Evolutionary conservation across 75 land plant species (phyloP).

Genomic region (Isoetes taiwanensis): DNA sequence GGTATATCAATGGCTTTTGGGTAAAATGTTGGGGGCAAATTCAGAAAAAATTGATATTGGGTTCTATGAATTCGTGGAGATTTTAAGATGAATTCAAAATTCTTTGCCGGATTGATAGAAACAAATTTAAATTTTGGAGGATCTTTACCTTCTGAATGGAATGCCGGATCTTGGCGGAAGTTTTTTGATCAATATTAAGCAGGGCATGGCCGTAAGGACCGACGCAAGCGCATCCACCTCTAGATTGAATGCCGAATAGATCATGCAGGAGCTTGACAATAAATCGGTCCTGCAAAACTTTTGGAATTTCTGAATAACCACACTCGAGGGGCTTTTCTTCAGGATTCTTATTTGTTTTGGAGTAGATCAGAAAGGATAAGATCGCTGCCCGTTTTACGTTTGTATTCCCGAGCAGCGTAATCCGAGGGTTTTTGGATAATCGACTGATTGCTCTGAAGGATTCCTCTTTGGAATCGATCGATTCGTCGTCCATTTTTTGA

Average conservation of each 20-base stretch:
- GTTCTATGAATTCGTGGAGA: no score
- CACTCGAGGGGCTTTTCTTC: no score
- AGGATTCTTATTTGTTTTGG: neutral
- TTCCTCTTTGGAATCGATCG: conserved; percentile 35
- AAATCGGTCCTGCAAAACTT: conserved; percentile 42
- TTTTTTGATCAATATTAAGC: conserved; percentile 24
- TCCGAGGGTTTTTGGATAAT: conserved; percentile 31
- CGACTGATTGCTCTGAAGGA: conserved; percentile 25
- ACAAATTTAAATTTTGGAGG: no score
- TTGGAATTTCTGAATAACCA: no score
- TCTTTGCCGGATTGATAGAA: no score
- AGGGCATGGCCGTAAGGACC: conserved; percentile 54
- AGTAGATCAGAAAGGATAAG: conserved; percentile 41
- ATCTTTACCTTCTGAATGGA: conserved; percentile 31
- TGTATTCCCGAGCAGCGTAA: conserved; percentile 44
- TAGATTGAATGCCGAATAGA: conserved; percentile 45
- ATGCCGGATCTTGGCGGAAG: conserved; percentile 16
- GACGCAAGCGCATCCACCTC: conserved; percentile 60
- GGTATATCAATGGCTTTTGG: no score
- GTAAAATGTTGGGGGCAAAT: no score
- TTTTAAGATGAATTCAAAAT: no score
- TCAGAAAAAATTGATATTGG: no score
- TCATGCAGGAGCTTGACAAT: conserved; percentile 43
- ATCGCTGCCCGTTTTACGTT: conserved; percentile 35
- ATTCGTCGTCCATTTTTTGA: conserved; percentile 59